Evolutionary conservation across 345 rosid genomes (phyloP), one percentile per base, ranked within the genome.

Genomic region (Salix koriyanagi): DNA sequence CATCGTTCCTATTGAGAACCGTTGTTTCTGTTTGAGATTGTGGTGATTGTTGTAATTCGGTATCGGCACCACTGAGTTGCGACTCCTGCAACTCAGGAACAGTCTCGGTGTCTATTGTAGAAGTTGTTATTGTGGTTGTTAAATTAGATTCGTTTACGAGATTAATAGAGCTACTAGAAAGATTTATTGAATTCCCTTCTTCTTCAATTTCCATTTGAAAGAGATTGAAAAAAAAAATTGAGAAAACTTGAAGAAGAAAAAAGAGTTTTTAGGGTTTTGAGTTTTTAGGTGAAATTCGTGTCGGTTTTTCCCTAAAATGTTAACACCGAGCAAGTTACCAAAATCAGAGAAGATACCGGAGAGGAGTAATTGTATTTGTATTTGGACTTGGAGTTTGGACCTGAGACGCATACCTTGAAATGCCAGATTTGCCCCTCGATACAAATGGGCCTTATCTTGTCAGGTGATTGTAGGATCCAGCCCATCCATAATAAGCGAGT

Each of bases 121-220:
- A 32, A 23, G 65, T 25, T 6, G 25, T 37, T 69, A 39, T 21
- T 11, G 70, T 37, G 14, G 70, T 2, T 8, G 61, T 65, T 36
- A 65, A 18, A 19, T 25, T 46, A 65, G 77, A 65, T 15, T 66
- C 79, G 76, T 74, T 71, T 34, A 76, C 79, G 50, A 75, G 70
- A 71, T 37, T 77, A 69, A 62, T 56, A 69, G 83, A 46, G 69
- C 81, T 73, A 48, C 42, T 75, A 2, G 60, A 21, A 13, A 71
- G 75, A 39, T 67, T 76, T 58, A 58, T 23, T 56, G 34, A 82
- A 78, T 73, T 37, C 41, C 85, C 89, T 23, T 88, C 89, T 64
- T 87, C 94, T 74, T 83, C 92, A 74, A 82, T 46, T 58, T 89
- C 89, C 94, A 90, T 90, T 44, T 34, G 36, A 68, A 21, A 44